Percentiles rank a stretch among this genome's conserved stretches.
Conservation (phyloP, 225 moss, liverwort and hornwort species). For the Straminergon stramineum region DNA sequence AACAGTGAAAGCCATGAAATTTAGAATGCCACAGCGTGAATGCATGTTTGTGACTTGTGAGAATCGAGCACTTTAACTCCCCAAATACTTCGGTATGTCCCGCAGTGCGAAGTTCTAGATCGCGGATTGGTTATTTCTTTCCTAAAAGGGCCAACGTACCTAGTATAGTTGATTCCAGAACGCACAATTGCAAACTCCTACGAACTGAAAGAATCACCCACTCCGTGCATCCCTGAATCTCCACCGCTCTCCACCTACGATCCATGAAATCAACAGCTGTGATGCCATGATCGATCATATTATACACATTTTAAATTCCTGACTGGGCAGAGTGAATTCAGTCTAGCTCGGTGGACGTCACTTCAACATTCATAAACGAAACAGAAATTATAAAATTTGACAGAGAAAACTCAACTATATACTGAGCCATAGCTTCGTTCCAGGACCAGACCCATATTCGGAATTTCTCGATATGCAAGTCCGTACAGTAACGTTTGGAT, state of each 20-base stretch:
- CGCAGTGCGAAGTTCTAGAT: not conserved
- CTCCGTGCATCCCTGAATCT: not conserved
- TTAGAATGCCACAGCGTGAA: not conserved
- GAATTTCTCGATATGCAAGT: not conserved
- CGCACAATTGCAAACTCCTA: not conserved
- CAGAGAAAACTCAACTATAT: not conserved
- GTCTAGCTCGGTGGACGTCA: not conserved
- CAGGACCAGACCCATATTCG: too few relatives aligned
- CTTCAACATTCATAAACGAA: not conserved
- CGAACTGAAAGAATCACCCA: not conserved
- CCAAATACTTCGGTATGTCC: not conserved
- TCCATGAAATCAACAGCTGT: not conserved
- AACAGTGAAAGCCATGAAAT: not conserved
- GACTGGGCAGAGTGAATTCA: not conserved
- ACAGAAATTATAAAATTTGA: not conserved
- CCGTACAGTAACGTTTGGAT: not conserved
- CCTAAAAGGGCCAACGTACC: not conserved
- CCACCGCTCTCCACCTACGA: not conserved
- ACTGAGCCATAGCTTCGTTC: not conserved
- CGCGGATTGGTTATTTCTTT: not conserved
- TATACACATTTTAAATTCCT: not conserved
- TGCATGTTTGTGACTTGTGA: not conserved
- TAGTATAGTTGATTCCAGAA: not conserved
- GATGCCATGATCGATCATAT: not conserved
- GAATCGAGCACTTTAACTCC: not conserved